A percentile compares a stretch with the other conserved stretches of the same genome.
phyloP scores from a whole-genome alignment of 805 yeast genomes.

The Yamadazyma sp. region DNA sequence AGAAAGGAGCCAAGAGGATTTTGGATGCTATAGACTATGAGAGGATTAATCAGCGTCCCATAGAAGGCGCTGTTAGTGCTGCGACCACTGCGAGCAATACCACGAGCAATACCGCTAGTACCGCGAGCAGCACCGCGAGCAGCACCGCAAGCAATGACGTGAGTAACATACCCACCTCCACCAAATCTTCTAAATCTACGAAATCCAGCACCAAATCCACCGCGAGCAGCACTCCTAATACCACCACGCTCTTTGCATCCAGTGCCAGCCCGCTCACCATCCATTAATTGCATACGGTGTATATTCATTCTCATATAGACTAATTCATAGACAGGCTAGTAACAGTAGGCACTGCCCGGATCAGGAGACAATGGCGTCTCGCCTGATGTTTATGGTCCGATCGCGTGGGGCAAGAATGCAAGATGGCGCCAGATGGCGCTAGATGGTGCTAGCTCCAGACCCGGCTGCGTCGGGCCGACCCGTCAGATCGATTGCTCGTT shows the following conservation, averaged over 20 bases:
- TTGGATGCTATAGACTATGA: slow-evolving; percentile 77
- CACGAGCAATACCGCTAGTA: background rate
- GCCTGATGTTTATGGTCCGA: no score
- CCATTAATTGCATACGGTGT: no score
- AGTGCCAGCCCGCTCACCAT: slow-evolving; percentile 6
- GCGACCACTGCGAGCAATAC: background rate
- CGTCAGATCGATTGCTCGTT: no score
- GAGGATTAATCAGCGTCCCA: slow-evolving; percentile 49
- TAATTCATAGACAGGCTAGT: background rate
- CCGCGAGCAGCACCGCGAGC: background rate
- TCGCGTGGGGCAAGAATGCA: no score
- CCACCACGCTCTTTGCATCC: slow-evolving; percentile 2
- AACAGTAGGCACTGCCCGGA: background rate
- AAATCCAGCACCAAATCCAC: slow-evolving; percentile 1
- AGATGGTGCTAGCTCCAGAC: no score
- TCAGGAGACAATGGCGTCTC: no score
- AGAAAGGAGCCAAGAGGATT: slow-evolving; percentile 79
- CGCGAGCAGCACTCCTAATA: background rate
- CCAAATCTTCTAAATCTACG: background rate
- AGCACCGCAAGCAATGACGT: no score
- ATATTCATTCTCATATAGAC: no score
- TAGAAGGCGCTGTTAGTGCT: background rate
- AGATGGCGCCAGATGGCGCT: no score
- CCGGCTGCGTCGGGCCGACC: no score
- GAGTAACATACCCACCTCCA: slow-evolving; percentile 1